phyloP scores from a whole-genome alignment of 768 basidiomycete genomes.

The Amanita subjunquillea region DNA sequence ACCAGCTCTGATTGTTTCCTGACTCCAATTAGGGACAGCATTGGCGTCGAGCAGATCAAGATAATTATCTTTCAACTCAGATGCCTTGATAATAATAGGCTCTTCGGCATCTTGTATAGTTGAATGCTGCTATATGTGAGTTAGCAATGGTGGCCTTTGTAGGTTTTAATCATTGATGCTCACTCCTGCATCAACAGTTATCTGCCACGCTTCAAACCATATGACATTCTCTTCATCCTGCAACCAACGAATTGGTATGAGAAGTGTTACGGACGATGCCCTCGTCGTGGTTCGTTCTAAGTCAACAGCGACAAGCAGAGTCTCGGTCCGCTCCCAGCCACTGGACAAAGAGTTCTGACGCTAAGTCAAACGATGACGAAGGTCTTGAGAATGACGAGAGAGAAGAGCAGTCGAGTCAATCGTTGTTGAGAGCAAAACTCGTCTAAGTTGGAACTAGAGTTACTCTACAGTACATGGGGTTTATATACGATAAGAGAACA shows the following conservation, averaged over 20 bases:
- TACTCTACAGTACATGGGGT: too few relatives aligned
- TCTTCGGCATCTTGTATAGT: conserved; percentile 9
- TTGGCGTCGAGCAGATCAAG: conserved; percentile 10
- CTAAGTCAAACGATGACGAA: too few relatives aligned
- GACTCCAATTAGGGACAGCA: conserved; percentile 15
- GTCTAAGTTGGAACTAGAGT: too few relatives aligned
- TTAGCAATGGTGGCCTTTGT: neutral
- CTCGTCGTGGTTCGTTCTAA: too few relatives aligned
- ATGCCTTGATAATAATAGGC: conserved; percentile 8
- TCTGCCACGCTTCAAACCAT: conserved; percentile 13
- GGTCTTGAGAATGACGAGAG: too few relatives aligned
- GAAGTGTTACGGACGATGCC: too few relatives aligned
- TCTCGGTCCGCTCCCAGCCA: too few relatives aligned
- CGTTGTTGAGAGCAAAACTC: too few relatives aligned
- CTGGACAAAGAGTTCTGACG: too few relatives aligned
- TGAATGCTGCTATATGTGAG: neutral
- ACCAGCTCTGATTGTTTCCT: conserved; percentile 9
- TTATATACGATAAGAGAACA: too few relatives aligned
- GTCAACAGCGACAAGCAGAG: too few relatives aligned
- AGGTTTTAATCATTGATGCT: neutral
- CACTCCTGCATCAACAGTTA: neutral
- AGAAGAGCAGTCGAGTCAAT: too few relatives aligned
- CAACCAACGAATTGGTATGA: conserved; percentile 15
- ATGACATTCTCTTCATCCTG: conserved; percentile 11
- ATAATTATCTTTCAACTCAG: conserved; percentile 11